Evolutionary conservation across 495 filamentous ascomycete genomes (phyloP).

Genomic region (Penicillium longicatenatum): DNA sequence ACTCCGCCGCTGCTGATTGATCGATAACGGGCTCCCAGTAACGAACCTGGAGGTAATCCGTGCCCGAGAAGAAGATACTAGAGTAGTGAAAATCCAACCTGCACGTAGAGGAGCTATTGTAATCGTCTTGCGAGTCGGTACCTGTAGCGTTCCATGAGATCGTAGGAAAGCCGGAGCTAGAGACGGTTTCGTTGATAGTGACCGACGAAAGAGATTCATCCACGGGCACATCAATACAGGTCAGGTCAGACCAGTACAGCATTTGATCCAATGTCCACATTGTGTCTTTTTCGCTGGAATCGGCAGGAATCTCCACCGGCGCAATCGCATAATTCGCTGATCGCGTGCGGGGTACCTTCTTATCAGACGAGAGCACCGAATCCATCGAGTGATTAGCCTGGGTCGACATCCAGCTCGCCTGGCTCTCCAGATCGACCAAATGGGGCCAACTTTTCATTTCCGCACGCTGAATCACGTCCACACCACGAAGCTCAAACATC

Average conservation of each 20-base stretch:
- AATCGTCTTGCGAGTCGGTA: conserved; percentile 22
- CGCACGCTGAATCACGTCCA: conserved; percentile 25
- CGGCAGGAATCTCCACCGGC: conserved; percentile 38
- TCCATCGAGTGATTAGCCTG: conserved; percentile 34
- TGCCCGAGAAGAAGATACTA: conserved; percentile 33
- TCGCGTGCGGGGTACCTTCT: conserved; percentile 27
- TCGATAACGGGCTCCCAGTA: conserved; percentile 42
- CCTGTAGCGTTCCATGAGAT: conserved; percentile 38
- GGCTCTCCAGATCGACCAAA: conserved; percentile 32
- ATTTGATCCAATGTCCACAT: conserved; percentile 42
- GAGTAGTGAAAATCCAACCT: conserved; percentile 37
- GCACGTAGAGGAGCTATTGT: conserved; percentile 24
- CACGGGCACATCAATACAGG: conserved; percentile 27
- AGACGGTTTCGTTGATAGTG: conserved; percentile 16
- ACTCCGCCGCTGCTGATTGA: conserved; percentile 14
- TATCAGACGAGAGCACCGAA: conserved; percentile 23
- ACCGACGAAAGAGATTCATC: conserved; percentile 27
- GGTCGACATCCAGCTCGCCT: conserved; percentile 39
- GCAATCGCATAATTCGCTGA: conserved; percentile 38
- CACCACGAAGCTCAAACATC: conserved; percentile 38
- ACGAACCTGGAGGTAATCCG: conserved; percentile 41
- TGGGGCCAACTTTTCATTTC: conserved; percentile 39
- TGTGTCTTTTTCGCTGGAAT: conserved; percentile 23
- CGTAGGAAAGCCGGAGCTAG: conserved; percentile 14
- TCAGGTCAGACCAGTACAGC: conserved; percentile 39